Evolutionary conservation across 306 rosid species (phyloP).

Genomic region (Mucuna pruriens): DNA sequence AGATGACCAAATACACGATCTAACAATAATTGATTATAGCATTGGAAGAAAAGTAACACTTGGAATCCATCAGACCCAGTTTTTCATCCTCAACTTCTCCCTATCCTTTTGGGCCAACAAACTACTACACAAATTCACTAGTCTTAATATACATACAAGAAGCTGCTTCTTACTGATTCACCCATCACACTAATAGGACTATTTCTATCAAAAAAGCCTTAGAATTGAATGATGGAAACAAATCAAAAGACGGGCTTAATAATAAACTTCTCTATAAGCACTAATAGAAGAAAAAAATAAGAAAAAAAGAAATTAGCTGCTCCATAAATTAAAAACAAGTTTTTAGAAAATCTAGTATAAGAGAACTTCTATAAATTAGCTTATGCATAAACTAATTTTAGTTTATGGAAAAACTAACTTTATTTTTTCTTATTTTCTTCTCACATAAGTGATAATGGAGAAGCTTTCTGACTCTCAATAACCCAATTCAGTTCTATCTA

Average conservation of each 20-base stretch:
- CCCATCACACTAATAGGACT: background rate
- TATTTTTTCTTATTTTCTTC: too few species aligned
- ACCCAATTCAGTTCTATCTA: too few species aligned
- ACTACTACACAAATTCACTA: background rate
- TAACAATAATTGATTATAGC: background rate
- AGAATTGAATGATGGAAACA: conserved; percentile 7
- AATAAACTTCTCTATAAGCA: too few species aligned
- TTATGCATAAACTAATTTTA: too few species aligned
- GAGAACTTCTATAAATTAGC: too few species aligned
- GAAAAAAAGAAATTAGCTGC: too few species aligned
- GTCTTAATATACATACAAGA: background rate
- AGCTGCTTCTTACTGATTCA: background rate
- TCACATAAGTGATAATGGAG: too few species aligned
- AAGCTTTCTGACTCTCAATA: too few species aligned
- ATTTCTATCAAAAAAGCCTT: background rate
- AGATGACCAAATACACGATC: conserved; percentile 20
- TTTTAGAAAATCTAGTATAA: too few species aligned
- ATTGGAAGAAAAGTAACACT: background rate
- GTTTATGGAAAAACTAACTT: too few species aligned
- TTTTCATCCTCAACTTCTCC: background rate
- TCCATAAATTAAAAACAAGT: too few species aligned
- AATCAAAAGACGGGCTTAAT: background rate
- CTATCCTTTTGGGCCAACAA: background rate
- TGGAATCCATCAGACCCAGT: background rate
- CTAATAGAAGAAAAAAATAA: too few species aligned